phyloP scores from a whole-genome alignment of 2,329 filamentous ascomycete species.

The Trichoderma oligosporum region DNA sequence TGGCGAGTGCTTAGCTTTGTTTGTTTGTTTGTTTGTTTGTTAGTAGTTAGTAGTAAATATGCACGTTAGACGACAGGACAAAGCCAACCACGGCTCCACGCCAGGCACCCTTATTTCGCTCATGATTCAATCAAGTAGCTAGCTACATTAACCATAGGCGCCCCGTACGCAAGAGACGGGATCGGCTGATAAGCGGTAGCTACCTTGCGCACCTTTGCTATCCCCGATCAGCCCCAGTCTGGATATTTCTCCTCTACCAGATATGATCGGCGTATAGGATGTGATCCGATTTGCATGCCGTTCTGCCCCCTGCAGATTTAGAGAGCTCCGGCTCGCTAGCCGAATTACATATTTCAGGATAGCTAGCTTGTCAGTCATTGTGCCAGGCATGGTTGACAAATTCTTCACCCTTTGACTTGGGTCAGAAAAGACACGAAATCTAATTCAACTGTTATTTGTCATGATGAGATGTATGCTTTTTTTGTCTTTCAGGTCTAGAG shows the following conservation, averaged over 20 bases:
- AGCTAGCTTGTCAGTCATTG: too few relatives aligned
- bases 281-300: not conserved
- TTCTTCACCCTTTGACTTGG: not conserved
- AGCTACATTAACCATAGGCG: not conserved
- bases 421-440: not conserved
- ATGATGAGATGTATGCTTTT: too few relatives aligned
- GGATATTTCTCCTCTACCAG: not conserved
- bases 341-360: too few relatives aligned
- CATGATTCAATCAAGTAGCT: not conserved
- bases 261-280: constrained; percentile 4
- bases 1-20: too few relatives aligned
- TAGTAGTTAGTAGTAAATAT: too few relatives aligned
- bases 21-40: too few relatives aligned
- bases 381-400: not conserved
- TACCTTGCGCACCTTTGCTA: not conserved
- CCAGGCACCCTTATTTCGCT: not conserved
- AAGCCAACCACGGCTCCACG: not conserved
- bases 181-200: not conserved
- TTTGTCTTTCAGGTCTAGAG: not conserved
- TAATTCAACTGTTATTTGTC: not conserved
- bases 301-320: constrained; percentile 1
- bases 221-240: not conserved
- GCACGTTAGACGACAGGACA: not conserved
- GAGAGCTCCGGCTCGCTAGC: not conserved
- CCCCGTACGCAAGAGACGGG: not conserved